Base-by-base conservation (phyloP, 2,329 filamentous ascomycete species). In the Curvularia eragrostidis region DNA sequence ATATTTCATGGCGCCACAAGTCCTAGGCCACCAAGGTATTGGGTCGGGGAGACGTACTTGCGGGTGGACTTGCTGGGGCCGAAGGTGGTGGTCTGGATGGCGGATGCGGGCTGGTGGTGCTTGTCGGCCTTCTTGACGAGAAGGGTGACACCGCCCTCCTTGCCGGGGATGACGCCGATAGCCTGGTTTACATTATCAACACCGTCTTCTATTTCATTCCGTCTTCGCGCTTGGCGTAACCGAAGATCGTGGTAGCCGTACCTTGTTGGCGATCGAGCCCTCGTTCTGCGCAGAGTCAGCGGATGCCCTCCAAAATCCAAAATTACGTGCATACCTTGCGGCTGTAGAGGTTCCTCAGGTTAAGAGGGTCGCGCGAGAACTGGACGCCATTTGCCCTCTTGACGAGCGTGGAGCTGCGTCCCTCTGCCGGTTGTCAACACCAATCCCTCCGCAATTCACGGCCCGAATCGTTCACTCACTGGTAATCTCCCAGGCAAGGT, bases 351-450 rank as follows among this genome's bases (percentile, higher is more conserved):
- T 97, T 98, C 80, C 83, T 85, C 81, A 98, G 82, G 88, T 98
- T 99, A 71, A 97, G 83, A 75, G 93, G 91, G 79, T 98, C 94
- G 74, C 91, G 90, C 72, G 94, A 98, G 87, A 99, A 93, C 82
- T 91, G 90, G 73, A 90, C 84, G 79, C 91, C 90, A 77, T 91
- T 93, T 75, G 84, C 85, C 84, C 91, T 90, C 90, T 97, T 97
- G 80, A 94, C 91, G 79, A 97, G 89, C 87, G 85, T 97, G 79
- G 91, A 83, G 84, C 96, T 97, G 84, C 92, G 88, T 84, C 83
- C 83, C 83, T 93, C 93, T 97, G 77, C 70, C 53, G 51, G 38
- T 48, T 44, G 59, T 67, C 57, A 62, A 61, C 54, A 53, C 57
- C 58, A 54, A 44, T 57, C 54, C 47, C 48, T 52, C 44, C 41